These are phyloP conservation scores for Corynespora cassiicola DNA, from an alignment of 2,329 filamentous ascomycete genomes.

Conservation along the genomic window DNA sequence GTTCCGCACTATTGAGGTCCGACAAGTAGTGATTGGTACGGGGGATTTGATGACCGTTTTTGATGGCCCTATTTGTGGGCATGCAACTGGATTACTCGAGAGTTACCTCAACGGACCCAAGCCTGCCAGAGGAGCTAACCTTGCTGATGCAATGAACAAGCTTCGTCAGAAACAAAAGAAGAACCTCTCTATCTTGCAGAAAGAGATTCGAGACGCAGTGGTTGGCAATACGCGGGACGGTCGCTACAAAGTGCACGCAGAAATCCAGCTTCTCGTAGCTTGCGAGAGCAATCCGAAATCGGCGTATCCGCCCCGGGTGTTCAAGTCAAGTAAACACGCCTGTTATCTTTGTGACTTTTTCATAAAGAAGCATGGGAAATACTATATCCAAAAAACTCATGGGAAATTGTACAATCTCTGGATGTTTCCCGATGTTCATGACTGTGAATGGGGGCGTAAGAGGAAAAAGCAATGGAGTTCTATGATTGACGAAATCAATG, in stretches of 20 bases:
- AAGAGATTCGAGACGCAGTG: slow-evolving; percentile 3
- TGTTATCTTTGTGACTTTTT: slow-evolving; percentile 60
- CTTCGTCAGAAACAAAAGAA: no score
- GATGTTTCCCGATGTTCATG: slow-evolving; percentile 44
- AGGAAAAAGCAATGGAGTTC: not conserved
- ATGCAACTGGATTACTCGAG: slow-evolving; percentile 4
- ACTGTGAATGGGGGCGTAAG: not conserved
- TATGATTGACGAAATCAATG: slow-evolving; percentile 6
- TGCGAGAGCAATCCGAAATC: slow-evolving; percentile 42
- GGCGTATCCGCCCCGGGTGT: slow-evolving; percentile 45
- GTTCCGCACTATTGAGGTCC: slow-evolving; percentile 9
- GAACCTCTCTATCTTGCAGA: slow-evolving; percentile 2
- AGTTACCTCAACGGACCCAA: slow-evolving; percentile 1
- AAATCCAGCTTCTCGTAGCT: slow-evolving; percentile 57
- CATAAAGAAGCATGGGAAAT: slow-evolving; percentile 48
- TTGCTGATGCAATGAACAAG: not conserved
- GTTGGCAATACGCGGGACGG: not conserved
- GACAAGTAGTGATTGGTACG: not conserved
- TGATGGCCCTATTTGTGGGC: not conserved
- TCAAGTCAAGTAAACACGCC: slow-evolving; percentile 58
- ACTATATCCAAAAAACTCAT: slow-evolving; percentile 51
- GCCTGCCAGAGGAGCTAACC: no score
- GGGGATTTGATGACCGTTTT: not conserved
- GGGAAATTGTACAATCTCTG: slow-evolving; percentile 54
- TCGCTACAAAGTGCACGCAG: slow-evolving; percentile 51